phyloP scores from a whole-genome alignment of 2,329 filamentous ascomycete genomes.

The Talaromyces funiculosus region DNA sequence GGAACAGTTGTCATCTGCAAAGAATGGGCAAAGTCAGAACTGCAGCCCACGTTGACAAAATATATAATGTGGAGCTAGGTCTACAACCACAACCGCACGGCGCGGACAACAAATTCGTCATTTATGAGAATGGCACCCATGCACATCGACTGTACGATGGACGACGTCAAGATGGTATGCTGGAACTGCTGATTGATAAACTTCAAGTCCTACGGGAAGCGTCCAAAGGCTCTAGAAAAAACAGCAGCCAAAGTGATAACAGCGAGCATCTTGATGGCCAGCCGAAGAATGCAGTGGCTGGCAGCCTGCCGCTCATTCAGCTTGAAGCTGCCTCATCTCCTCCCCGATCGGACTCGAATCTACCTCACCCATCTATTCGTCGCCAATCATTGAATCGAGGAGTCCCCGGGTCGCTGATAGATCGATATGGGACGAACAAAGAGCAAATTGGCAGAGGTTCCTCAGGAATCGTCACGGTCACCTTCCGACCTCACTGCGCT shows the following conservation, averaged over 20 bases:
- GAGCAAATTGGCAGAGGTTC: constrained; percentile 69
- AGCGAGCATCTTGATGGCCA: not conserved
- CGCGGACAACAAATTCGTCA: constrained; percentile 7
- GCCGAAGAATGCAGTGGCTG: not conserved
- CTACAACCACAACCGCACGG: constrained; percentile 1
- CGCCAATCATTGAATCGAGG: not conserved
- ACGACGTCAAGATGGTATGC: constrained; percentile 9
- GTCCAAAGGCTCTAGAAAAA: not conserved
- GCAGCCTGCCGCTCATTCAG: not conserved
- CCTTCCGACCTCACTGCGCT: constrained; percentile 75
- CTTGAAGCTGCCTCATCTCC: not conserved
- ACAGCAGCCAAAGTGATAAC: not conserved
- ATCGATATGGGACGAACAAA: constrained; percentile 12
- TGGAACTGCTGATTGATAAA: constrained; percentile 13
- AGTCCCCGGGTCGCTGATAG: not conserved
- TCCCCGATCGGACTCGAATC: not conserved
- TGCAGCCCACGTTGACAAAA: constrained; percentile 2
- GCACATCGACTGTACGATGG: constrained; percentile 14
- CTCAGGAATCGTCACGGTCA: constrained; percentile 84
- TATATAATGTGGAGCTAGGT: constrained; percentile 9
- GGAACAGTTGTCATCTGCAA: too few species aligned
- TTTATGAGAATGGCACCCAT: constrained; percentile 7
- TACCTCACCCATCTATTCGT: not conserved
- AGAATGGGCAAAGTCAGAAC: constrained; percentile 11
- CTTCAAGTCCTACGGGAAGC: constrained; percentile 5